Evolutionary conservation across 2,329 filamentous ascomycete species (phyloP).

Genomic region (Ophiocordyceps sinensis): DNA sequence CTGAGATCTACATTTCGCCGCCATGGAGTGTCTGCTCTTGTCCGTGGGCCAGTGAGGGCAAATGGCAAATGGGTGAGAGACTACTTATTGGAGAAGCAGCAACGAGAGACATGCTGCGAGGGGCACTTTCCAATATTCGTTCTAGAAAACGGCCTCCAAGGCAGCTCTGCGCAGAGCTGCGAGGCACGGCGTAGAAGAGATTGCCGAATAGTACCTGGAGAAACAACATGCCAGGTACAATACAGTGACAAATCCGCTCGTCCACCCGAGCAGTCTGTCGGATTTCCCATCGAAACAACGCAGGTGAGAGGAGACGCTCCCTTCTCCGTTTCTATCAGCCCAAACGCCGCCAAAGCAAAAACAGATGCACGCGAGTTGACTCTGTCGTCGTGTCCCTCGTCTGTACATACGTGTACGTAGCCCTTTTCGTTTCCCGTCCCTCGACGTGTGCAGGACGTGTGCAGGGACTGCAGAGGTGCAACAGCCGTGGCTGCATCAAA

Average conservation of each 20-base stretch:
- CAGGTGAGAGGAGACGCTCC: not conserved
- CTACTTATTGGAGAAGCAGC: too few species aligned
- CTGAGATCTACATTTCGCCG: constrained; percentile 37
- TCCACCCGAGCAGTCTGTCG: not conserved
- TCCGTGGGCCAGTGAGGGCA: too few species aligned
- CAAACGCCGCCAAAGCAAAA: not conserved
- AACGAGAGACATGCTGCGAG: not conserved
- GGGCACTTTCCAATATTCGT: too few species aligned
- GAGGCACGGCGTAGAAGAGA: not conserved
- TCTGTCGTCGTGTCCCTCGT: not conserved
- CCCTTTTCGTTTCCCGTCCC: not conserved
- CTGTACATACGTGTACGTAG: not conserved
- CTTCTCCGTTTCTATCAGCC: not conserved
- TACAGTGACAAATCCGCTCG: not conserved
- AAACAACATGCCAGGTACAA: not conserved
- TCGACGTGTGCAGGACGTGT: too few species aligned
- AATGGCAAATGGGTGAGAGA: too few species aligned
- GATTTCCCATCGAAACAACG: not conserved
- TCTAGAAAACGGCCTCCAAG: too few species aligned
- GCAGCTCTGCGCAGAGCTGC: not conserved
- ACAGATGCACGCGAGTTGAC: not conserved
- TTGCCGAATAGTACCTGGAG: not conserved
- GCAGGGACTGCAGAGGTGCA: too few species aligned
- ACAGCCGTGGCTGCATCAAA: not conserved
- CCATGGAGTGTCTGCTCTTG: not conserved